A percentile compares a stretch with the other conserved stretches of the same genome.
Conservation (phyloP, 2,329 filamentous ascomycete species). For the Verticillium longisporum region DNA sequence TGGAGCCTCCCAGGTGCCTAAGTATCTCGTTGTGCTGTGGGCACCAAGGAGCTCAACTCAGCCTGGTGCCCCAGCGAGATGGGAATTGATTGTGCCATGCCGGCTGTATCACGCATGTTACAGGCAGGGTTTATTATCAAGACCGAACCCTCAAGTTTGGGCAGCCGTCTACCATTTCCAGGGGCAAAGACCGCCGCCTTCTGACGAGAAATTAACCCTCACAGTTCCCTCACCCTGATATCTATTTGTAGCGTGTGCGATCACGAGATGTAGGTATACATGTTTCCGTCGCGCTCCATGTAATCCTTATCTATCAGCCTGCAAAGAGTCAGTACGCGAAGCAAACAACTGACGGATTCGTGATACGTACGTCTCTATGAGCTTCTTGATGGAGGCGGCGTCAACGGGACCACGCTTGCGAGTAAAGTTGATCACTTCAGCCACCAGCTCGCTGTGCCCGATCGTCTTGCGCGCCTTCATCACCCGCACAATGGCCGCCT, state of each 20-base stretch:
- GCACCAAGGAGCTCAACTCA: no score
- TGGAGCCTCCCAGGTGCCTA: neutral
- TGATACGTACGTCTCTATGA: slow-evolving; percentile 77
- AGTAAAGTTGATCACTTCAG: slow-evolving; percentile 88
- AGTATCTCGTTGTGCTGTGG: no score
- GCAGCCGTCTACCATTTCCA: no score
- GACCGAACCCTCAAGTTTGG: no score
- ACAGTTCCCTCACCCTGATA: neutral
- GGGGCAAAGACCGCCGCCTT: no score
- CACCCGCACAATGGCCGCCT: slow-evolving; percentile 92
- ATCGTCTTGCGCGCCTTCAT: slow-evolving; percentile 93
- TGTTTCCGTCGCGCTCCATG: slow-evolving; percentile 69
- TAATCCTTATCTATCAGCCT: slow-evolving; percentile 93
- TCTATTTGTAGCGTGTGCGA: neutral
- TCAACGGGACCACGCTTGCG: slow-evolving; percentile 81
- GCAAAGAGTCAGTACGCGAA: slow-evolving; percentile 18
- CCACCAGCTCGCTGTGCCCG: slow-evolving; percentile 77
- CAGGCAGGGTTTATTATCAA: no score
- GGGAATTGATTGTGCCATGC: no score
- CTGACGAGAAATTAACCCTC: no score
- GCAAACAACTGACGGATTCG: neutral
- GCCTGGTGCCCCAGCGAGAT: no score
- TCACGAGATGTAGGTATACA: slow-evolving; percentile 66
- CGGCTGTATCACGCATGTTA: no score
- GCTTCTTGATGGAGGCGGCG: slow-evolving; percentile 84